Evolutionary conservation across 495 filamentous ascomycete genomes (phyloP), one percentile per base, ranked within the genome.

Genomic region (Neurospora sp.): DNA sequence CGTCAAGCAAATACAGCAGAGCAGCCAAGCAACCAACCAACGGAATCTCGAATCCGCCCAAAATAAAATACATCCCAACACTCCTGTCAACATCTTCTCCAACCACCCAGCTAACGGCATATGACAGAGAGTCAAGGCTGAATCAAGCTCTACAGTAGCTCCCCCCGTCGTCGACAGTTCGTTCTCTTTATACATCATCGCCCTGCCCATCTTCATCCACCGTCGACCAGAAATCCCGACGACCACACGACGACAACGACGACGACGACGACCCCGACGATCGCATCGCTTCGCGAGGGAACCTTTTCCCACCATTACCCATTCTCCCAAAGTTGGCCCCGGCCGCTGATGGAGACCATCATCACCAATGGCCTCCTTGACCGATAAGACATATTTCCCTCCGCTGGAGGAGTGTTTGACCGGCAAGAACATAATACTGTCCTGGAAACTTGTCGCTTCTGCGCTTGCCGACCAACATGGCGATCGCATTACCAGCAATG

Each of bases 361-460:
- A 85, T 82, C 80, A 85, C 85, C 86, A 87, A 94, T 94, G 92
- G 92, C 90, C 84, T 88, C 81, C 77, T 74, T 82, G 70, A 83
- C 82, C 66, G 84, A 86, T 79, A 79, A 78, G 78, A 79, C 79
- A 73, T 87, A 87, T 77, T 78, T 86, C 59, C 85, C 85, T 73
- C 79, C 84, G 43, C 78, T 87, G 73, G 84, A 83, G 76, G 81
- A 83, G 43, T 86, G 84, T 77, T 78, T 87, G 72, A 82, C 77
- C 70, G 83, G 83, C 75, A 83, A 84, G 69, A 82, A 74, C 70
- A 73, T 80, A 69, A 76, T 86, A 72, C 74, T 86, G 83, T 86
- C 94, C 70, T 97, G 94, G 94, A 90, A 87, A 79, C 84, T 88
- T 71, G 89, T 90, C 69, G 93, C 91, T 74, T 85, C 87, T 36